Base-by-base conservation (phyloP, 2,329 filamentous ascomycete genomes). In the Fusarium transvaalense region DNA sequence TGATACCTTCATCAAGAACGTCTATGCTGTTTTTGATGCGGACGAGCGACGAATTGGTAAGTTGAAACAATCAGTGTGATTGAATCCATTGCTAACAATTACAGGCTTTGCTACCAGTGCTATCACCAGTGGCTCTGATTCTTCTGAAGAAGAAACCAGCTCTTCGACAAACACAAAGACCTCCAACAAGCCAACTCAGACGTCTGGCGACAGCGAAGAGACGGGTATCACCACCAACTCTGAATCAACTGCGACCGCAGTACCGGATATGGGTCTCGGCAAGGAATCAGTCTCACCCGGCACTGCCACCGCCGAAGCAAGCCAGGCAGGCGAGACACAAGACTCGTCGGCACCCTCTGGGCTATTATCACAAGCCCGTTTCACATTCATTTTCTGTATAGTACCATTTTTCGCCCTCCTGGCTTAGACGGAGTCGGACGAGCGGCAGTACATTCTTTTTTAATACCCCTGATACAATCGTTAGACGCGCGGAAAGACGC, bases 1-100 rank as follows among this genome's bases (percentile, higher is more conserved):
- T 3, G 93, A 94, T 69, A 88, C 91, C 1, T 97, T 97, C 73
- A 80, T 97, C 64, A 97, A 97, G 82, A 97, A 97, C 71, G 93
- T 97, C 17, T 97, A 97, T 76, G 84, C 88, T 2, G 90, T 96
- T 25, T 97, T 97, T 76, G 94, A 97, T 77, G 88, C 87, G 54
- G 93, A 95, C 66, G 75, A 88, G 68, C 79, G 78, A 42, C 86
- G 85, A 52, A 87, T 94, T 68, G 91, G 90, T 86, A 76, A 76
- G 83, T 76, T 29, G 1, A 32, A 19, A 13, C 6, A 1, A 19
- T 2, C 2, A 2, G 3, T 10, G 2, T 25, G 39, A 13, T 35
- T 0, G 23, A 35, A 25, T 25, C 6, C 8, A 5, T 29, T 27
- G 31, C 68, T 75, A 56, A 75, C 37, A 19, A 29, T 39, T 34